Evolutionary conservation across 2,329 filamentous ascomycete genomes (phyloP).

Genomic region (Emmonsiellopsis sp.): DNA sequence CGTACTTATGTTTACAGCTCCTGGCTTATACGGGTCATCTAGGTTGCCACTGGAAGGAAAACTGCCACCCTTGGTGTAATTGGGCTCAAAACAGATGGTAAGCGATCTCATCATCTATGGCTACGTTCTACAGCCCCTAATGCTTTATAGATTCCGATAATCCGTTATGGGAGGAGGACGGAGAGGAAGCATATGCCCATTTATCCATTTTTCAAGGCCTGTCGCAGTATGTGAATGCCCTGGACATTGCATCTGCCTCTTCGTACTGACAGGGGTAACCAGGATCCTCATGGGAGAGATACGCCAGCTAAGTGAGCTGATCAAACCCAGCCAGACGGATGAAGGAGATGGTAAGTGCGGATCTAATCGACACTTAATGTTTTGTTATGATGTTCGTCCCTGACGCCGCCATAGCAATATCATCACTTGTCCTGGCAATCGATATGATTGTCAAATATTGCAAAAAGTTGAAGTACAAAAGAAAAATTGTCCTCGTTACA

Average conservation of each 20-base stretch:
- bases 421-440: constrained; percentile 75
- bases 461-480: constrained; percentile 71
- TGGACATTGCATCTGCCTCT: neutral
- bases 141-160: constrained; percentile 53
- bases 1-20: neutral
- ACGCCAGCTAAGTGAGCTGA: constrained; percentile 50
- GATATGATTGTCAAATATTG: constrained; percentile 76
- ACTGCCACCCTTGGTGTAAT: constrained; percentile 70
- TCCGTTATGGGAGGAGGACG: constrained; percentile 42
- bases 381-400: neutral
- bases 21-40: neutral
- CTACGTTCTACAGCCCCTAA: neutral
- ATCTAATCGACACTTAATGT: neutral
- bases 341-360: constrained; percentile 58
- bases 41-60: constrained; percentile 61
- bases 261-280: constrained; percentile 33
- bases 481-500: constrained; percentile 76
- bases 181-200: constrained; percentile 66
- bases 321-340: constrained; percentile 60
- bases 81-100: constrained; percentile 67
- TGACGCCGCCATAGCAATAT: constrained; percentile 48
- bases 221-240: constrained; percentile 48
- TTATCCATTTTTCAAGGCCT: constrained; percentile 62
- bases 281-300: constrained; percentile 61
- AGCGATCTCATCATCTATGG: constrained; percentile 6